These are phyloP conservation scores for Neonectria neomacrospora DNA, from an alignment of 2,329 filamentous ascomycete species.

Conservation along the genomic window DNA sequence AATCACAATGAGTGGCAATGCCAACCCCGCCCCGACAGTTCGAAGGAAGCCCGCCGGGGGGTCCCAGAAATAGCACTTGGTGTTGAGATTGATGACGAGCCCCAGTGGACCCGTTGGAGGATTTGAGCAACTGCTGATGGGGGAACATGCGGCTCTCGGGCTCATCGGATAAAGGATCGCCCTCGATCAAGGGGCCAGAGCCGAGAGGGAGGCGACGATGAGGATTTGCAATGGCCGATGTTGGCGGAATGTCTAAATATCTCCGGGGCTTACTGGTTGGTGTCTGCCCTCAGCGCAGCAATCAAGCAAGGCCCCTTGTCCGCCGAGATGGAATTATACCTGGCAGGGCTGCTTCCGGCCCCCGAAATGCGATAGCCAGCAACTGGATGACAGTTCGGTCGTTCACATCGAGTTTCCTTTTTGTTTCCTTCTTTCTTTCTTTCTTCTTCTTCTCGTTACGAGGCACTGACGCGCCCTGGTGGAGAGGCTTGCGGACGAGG, in stretches of 20 bases:
- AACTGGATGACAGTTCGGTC: neutral
- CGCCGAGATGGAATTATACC: neutral
- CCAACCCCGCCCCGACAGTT: slow-evolving; percentile 4
- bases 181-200: slow-evolving; percentile 13
- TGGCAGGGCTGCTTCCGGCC: slow-evolving; percentile 12
- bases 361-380: neutral
- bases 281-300: slow-evolving; percentile 14
- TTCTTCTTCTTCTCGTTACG: neutral
- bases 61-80: slow-evolving; percentile 28
- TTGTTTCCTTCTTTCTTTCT: neutral
- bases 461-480: neutral
- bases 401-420: neutral
- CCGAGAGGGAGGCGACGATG: slow-evolving; percentile 13
- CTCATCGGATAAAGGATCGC: slow-evolving; percentile 25
- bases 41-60: slow-evolving; percentile 5
- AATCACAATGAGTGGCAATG: slow-evolving; percentile 16
- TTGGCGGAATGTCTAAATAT: neutral
- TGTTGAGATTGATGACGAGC: slow-evolving; percentile 26
- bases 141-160: slow-evolving; percentile 11
- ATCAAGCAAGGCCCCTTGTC: neutral
- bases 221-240: slow-evolving; percentile 11
- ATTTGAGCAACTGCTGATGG: slow-evolving; percentile 29
- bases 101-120: slow-evolving; percentile 27
- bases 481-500: slow-evolving; percentile 17
- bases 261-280: slow-evolving; percentile 15